Evolutionary conservation across 2,329 filamentous ascomycete species (phyloP).

Genomic region (Geosmithia morbida): DNA sequence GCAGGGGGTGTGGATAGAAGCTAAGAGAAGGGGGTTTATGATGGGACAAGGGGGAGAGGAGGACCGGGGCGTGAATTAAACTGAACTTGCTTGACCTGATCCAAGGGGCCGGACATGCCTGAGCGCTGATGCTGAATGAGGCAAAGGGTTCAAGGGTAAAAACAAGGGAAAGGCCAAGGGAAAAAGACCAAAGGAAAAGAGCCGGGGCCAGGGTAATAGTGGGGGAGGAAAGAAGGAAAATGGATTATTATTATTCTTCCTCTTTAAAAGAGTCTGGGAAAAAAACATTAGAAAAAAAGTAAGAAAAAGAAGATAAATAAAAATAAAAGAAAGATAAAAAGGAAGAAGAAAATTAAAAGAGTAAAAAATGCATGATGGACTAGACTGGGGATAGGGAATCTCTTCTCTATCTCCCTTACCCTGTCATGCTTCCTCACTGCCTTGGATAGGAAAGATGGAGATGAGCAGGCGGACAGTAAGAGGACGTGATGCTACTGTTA

Average conservation of each 20-base stretch:
- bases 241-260: too few species aligned
- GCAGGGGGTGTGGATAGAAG: too few species aligned
- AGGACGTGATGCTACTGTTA: too few species aligned
- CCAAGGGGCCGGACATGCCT: slow-evolving; percentile 1
- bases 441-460: too few species aligned
- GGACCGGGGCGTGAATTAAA: background rate
- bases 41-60: too few species aligned
- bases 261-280: too few species aligned
- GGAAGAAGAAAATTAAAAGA: background rate
- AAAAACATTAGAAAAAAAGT: background rate
- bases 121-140: slow-evolving; percentile 2
- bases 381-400: too few species aligned
- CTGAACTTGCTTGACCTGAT: background rate
- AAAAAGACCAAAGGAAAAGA: background rate
- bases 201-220: background rate
- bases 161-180: background rate
- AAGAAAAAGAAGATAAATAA: background rate
- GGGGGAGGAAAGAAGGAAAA: background rate
- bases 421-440: too few species aligned
- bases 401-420: too few species aligned
- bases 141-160: background rate
- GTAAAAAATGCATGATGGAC: too few species aligned
- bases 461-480: too few species aligned
- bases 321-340: background rate
- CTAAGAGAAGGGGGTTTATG: too few species aligned